Evolutionary conservation across 2,329 filamentous ascomycete genomes (phyloP), one percentile per base, ranked within the genome.

Genomic region (Fusarium guadeloupense): DNA sequence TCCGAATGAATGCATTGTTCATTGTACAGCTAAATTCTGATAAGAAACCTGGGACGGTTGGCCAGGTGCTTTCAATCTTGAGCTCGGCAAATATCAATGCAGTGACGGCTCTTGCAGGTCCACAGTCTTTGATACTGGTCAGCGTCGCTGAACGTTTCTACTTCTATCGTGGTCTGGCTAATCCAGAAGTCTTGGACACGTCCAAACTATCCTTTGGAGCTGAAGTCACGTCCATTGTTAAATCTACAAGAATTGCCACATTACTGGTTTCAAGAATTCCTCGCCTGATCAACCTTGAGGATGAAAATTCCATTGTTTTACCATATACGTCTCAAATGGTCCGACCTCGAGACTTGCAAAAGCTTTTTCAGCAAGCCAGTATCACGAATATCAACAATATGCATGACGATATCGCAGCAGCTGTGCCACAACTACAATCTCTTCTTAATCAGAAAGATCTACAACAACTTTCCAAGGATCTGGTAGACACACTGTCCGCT

Each of bases 131-230:
- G 10, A 31, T 59, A 0, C 12, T 59, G 10, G 45, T 8, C 0
- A 35, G 5, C 0, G 30, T 35, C 1, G 46, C 7, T 4, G 46
- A 54, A 0, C 54, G 20, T 9, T 37, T 59, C 2, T 59, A 54
- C 3, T 59, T 59, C 13, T 59, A 59, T 3, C 55, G 55, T 0
- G 55, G 55, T 8, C 10, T 59, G 1, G 54, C 46, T 0, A 31
- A 59, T 3, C 17, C 37, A 4, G 10, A 28, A 16, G 10, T 46
- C 4, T 14, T 59, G 6, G 34, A 59, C 9, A 35, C 40, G 1
- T n/a, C 39, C 4, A 46, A 59, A 20, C 6, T 59, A 2, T 35
- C 33, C 2, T 59, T 59, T 26, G 55, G 55, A 54, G 39, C 30
- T 0, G 54, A 59, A 1, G 16, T 59, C 3, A 59, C 54, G 0